Evolutionary conservation across 2,329 filamentous ascomycete genomes (phyloP).

Genomic region (Claviceps arundinis): DNA sequence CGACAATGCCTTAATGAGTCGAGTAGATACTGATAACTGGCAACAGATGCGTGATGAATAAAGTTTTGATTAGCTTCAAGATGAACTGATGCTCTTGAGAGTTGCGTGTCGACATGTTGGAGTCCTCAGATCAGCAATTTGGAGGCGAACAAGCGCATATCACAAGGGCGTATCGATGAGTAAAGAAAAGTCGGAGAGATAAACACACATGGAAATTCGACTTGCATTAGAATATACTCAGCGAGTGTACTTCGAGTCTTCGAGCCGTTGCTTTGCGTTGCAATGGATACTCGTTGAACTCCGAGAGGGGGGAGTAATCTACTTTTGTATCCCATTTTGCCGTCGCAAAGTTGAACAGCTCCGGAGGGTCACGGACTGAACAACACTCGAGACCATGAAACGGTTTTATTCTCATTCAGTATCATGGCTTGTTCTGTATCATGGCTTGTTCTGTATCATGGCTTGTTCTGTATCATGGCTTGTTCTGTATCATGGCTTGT

Average conservation of each 20-base stretch:
- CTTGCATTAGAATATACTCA: background rate
- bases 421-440: background rate
- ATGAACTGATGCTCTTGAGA: background rate
- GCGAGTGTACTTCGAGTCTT: background rate
- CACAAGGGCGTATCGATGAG: background rate
- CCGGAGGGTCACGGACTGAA: background rate
- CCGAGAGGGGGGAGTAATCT: background rate
- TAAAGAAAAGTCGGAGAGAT: background rate
- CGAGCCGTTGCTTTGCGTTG: background rate
- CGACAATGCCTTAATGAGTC: background rate
- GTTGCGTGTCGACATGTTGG: background rate
- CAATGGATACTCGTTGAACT: background rate
- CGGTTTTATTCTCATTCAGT: no score
- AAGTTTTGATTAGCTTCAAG: background rate
- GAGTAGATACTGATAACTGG: background rate
- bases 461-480: no score
- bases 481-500: no score
- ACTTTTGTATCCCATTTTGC: background rate
- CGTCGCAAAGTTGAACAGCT: background rate
- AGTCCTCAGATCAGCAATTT: background rate
- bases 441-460: no score
- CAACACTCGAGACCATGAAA: background rate
- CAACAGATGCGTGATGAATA: background rate
- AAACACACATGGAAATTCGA: background rate
- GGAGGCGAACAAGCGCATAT: background rate